These are phyloP conservation scores for Linnemannia zychae DNA, from an alignment of 192 early-diverging fungal species.

Conservation along the genomic window DNA sequence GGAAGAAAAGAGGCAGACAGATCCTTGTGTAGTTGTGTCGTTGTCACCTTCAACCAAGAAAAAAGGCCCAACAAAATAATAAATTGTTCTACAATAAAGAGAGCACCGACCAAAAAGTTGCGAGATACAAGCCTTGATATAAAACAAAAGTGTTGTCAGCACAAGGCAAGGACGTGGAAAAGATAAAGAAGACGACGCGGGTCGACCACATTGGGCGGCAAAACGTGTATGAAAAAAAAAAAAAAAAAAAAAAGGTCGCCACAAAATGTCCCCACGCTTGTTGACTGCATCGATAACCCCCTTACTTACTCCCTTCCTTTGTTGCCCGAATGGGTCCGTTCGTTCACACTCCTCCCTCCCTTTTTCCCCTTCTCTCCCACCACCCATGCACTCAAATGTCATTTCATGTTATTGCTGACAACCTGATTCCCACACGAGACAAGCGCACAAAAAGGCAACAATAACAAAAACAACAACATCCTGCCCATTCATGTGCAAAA, in stretches of 20 bases:
- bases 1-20: not conserved
- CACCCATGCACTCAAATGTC: not conserved
- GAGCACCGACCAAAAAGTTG: not conserved
- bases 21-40: not conserved
- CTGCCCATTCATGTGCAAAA: slow-evolving; percentile 22
- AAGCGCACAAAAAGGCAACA: not conserved
- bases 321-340: not conserved
- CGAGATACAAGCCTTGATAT: not conserved
- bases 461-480: not conserved
- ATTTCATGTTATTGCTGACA: not conserved
- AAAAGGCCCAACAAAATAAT: slow-evolving; percentile 37
- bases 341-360: not conserved
- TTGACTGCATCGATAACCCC: not conserved
- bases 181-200: not conserved
- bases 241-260: not conserved
- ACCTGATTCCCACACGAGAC: not conserved
- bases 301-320: not conserved
- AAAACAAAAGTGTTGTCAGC: not conserved
- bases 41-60: not conserved
- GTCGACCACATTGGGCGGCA: not conserved
- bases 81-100: not conserved
- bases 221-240: not conserved
- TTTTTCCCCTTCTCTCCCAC: not conserved
- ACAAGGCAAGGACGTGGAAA: not conserved
- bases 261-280: slow-evolving; percentile 7